phyloP scores from a whole-genome alignment of 805 yeast species.

The Cephaloascus albidus region DNA sequence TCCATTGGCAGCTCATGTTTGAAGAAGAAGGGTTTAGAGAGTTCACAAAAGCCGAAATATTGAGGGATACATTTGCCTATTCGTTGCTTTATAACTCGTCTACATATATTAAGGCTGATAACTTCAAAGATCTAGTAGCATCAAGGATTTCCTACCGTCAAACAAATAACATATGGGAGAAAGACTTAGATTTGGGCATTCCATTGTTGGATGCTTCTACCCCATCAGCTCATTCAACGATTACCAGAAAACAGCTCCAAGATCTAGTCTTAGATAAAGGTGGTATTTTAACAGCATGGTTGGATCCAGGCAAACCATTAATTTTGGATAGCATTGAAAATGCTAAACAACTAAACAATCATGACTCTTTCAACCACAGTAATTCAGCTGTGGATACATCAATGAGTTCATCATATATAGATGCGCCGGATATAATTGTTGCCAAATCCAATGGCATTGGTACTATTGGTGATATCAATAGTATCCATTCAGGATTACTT shows the following conservation, averaged over 20 bases:
- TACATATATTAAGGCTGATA: conserved; percentile 1
- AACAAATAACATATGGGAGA: not conserved
- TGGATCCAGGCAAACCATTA: not conserved
- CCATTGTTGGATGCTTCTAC: not conserved
- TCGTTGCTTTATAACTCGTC: conserved; percentile 13
- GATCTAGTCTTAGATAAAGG: not conserved
- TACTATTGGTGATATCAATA: not conserved
- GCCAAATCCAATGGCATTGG: not conserved
- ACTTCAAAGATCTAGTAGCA: conserved; percentile 3
- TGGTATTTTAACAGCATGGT: not conserved
- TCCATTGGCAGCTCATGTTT: conserved; percentile 28
- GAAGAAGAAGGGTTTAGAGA: conserved; percentile 3
- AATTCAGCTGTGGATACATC: not conserved
- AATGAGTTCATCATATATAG: not conserved
- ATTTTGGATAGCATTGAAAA: not conserved
- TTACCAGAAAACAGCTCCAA: not conserved
- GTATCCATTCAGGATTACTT: not conserved
- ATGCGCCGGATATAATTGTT: not conserved
- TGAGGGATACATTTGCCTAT: conserved; percentile 24
- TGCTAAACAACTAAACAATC: not conserved
- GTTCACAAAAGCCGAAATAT: conserved; percentile 3
- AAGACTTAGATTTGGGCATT: not conserved
- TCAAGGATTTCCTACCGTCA: conserved; percentile 1
- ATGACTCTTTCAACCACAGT: not conserved
- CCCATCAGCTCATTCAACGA: not conserved